These are phyloP conservation scores for Lepidium campestre DNA, from an alignment of 441 rosid species.

Conservation along the genomic window DNA sequence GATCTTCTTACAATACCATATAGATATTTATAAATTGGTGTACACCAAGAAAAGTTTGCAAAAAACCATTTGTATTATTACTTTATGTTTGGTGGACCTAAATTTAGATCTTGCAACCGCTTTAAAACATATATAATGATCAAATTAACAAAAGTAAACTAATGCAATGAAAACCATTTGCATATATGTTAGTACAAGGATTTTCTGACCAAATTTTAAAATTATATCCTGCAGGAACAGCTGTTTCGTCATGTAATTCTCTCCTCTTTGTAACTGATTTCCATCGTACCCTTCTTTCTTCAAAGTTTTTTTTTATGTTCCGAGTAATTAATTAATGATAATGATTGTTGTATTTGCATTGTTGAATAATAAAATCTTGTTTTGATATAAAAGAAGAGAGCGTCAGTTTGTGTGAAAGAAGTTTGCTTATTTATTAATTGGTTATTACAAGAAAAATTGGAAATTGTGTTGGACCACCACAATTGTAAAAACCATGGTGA, in stretches of 20 bases:
- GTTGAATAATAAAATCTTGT: background rate
- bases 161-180: too few species aligned
- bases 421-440: background rate
- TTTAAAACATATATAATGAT: too few species aligned
- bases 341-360: background rate
- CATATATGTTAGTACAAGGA: too few species aligned
- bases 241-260: constrained; percentile 17
- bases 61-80: too few species aligned
- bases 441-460: background rate
- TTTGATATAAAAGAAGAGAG: constrained; percentile 10
- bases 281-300: constrained; percentile 1
- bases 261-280: constrained; percentile 1
- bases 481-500: background rate
- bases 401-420: background rate
- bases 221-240: constrained; percentile 19
- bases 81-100: too few species aligned
- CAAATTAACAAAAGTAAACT: too few species aligned
- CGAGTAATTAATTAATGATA: background rate
- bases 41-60: too few species aligned
- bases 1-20: too few species aligned
- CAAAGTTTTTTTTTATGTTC: background rate
- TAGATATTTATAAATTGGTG: too few species aligned
- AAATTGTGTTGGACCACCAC: background rate
- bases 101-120: too few species aligned
- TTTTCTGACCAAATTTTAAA: background rate